A percentile compares a stretch with the other conserved stretches of the same genome.
Conservation (phyloP, 495 filamentous ascomycete genomes). For the Delitschia confertaspora region DNA sequence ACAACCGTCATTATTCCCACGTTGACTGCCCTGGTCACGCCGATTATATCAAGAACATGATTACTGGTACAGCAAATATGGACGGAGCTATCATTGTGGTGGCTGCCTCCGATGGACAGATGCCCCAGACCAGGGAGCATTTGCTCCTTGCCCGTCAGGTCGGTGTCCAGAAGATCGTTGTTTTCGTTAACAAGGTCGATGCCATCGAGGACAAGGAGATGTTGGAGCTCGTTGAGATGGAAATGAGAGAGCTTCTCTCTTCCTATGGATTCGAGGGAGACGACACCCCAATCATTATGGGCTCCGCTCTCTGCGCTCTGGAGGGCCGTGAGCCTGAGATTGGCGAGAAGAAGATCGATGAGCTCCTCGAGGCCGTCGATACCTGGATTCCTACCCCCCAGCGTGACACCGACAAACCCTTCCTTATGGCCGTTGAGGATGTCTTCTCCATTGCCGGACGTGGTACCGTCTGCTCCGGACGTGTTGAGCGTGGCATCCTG, state of each 20-base stretch:
- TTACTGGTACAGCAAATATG: slow-evolving; percentile 95
- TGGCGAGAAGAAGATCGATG: slow-evolving; percentile 73
- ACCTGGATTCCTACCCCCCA: slow-evolving; percentile 90
- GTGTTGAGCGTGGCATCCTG: slow-evolving; percentile 89
- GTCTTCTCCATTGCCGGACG: slow-evolving; percentile 97
- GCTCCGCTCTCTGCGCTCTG: slow-evolving; percentile 92
- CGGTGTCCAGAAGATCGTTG: slow-evolving; percentile 93
- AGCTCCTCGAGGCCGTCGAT: slow-evolving; percentile 83
- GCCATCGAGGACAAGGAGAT: slow-evolving; percentile 94
- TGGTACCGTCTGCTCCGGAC: slow-evolving; percentile 92
- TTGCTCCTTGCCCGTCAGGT: slow-evolving; percentile 95
- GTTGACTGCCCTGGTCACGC: slow-evolving; percentile 99
- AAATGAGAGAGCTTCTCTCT: slow-evolving; percentile 93
- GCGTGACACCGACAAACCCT: slow-evolving; percentile 90
- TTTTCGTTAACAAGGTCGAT: slow-evolving; percentile 99
- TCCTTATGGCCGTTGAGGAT: slow-evolving; percentile 97
- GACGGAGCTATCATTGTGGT: slow-evolving; percentile 98
- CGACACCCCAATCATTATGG: slow-evolving; percentile 90
- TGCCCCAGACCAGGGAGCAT: slow-evolving; percentile 99
- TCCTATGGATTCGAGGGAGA: slow-evolving; percentile 97
- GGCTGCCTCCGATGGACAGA: slow-evolving; percentile 96
- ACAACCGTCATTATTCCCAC: slow-evolving; percentile 90
- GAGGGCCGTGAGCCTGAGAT: slow-evolving; percentile 81
- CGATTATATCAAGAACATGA: slow-evolving; percentile 99
- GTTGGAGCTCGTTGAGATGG: slow-evolving; percentile 99